These are phyloP conservation scores for Parafenestella ontariensis DNA, from an alignment of 2,329 filamentous ascomycete genomes.

Conservation along the genomic window DNA sequence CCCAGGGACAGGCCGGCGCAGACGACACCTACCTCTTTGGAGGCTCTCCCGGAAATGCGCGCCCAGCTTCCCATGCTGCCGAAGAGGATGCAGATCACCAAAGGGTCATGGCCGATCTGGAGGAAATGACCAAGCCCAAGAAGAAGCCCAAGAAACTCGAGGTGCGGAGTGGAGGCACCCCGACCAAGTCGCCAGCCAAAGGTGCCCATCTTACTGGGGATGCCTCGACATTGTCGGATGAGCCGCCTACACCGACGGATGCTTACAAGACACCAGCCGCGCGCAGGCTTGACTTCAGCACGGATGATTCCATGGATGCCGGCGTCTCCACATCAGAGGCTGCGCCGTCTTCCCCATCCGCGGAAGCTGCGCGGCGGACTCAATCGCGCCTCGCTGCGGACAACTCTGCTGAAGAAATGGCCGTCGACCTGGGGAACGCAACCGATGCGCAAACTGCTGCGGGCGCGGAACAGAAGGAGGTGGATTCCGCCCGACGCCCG, in stretches of 20 bases:
- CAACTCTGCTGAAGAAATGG: slow-evolving; percentile 2
- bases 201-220: slow-evolving; percentile 25
- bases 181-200: slow-evolving; percentile 17
- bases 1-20: slow-evolving; percentile 40
- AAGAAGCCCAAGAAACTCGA: slow-evolving; percentile 33
- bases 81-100: slow-evolving; percentile 16
- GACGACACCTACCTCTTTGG: slow-evolving; percentile 58
- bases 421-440: slow-evolving; percentile 2
- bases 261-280: slow-evolving; percentile 53
- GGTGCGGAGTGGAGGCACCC: slow-evolving; percentile 23
- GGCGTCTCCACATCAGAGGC: slow-evolving; percentile 40
- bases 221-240: slow-evolving; percentile 39
- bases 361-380: slow-evolving; percentile 48
- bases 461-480: slow-evolving; percentile 21
- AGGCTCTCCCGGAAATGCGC: slow-evolving; percentile 43
- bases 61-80: slow-evolving; percentile 20
- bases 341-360: slow-evolving; percentile 53
- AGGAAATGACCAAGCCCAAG: slow-evolving; percentile 26
- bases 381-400: slow-evolving; percentile 24
- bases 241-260: slow-evolving; percentile 49
- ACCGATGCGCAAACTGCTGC: slow-evolving; percentile 10
- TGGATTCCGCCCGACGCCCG: slow-evolving; percentile 37
- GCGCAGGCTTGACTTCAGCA: slow-evolving; percentile 30
- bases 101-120: slow-evolving; percentile 24
- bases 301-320: slow-evolving; percentile 36